Percentiles rank a stretch among this genome's conserved stretches.
phyloP scores from a whole-genome alignment of 495 filamentous ascomycete species.

The Hypoxylon fuscum region DNA sequence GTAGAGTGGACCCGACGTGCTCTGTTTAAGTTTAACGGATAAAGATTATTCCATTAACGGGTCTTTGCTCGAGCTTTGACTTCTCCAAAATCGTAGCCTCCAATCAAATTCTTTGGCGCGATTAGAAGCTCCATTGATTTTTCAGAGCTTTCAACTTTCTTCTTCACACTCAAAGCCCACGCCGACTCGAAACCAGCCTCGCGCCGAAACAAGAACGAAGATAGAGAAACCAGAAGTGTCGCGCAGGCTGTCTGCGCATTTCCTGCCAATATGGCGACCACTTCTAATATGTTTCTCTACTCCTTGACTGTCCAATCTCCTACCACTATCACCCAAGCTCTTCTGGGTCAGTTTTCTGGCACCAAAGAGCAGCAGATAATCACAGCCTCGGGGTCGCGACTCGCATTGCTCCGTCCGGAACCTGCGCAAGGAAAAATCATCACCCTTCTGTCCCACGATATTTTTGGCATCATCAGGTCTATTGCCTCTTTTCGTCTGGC shows the following conservation, averaged over 20 bases:
- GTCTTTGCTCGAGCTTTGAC: conserved; percentile 5
- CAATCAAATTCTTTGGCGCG: conserved; percentile 29
- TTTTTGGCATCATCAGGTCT: conserved; percentile 92
- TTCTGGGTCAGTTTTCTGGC: conserved; percentile 92
- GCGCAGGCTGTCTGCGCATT: conserved; percentile 63
- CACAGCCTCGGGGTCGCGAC: conserved; percentile 87
- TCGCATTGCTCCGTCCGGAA: conserved; percentile 88
- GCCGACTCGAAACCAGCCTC: conserved; percentile 9
- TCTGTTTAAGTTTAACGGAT: background rate
- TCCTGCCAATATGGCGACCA: conserved; percentile 83
- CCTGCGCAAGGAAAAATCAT: conserved; percentile 84
- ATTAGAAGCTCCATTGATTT: conserved; percentile 26
- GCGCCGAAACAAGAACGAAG: conserved; percentile 14
- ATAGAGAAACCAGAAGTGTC: conserved; percentile 47
- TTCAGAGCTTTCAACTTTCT: conserved; percentile 9
- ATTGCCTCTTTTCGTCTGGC: conserved; percentile 89
- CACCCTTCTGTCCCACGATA: conserved; percentile 86
- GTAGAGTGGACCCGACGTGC: no score
- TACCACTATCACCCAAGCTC: conserved; percentile 85
- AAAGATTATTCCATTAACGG: background rate
- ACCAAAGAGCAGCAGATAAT: conserved; percentile 97
- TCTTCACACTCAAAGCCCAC: conserved; percentile 11
- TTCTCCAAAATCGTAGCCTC: background rate
- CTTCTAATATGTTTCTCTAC: conserved; percentile 98
- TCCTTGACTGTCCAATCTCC: conserved; percentile 92